Percentiles rank a stretch among this genome's conserved stretches.
Evolutionary conservation across 2,329 filamentous ascomycete genomes (phyloP).

Genomic region (Grosmannia penicillata): DNA sequence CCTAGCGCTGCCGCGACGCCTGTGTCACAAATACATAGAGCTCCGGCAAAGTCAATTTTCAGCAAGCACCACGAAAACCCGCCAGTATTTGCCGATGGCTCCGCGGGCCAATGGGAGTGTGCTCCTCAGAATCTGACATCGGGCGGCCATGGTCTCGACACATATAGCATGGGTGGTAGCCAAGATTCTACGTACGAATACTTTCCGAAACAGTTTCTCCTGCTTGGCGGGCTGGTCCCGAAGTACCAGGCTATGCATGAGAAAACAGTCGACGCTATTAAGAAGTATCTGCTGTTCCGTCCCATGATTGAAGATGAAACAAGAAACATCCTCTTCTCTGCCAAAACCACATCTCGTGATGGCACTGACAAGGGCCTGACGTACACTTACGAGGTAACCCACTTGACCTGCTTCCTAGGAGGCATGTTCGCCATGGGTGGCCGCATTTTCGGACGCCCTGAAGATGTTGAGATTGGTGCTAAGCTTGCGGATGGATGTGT

Average conservation of each 20-base stretch:
- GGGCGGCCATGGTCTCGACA: slow-evolving; percentile 27
- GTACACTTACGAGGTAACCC: slow-evolving; percentile 45
- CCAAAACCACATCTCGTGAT: slow-evolving; percentile 37
- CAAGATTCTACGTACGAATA: slow-evolving; percentile 63
- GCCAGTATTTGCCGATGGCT: slow-evolving; percentile 21
- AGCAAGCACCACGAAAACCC: background rate
- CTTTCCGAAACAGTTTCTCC: slow-evolving; percentile 56
- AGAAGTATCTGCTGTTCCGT: slow-evolving; percentile 60
- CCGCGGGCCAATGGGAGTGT: slow-evolving; percentile 30
- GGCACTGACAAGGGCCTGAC: slow-evolving; percentile 20
- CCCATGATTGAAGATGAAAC: slow-evolving; percentile 55
- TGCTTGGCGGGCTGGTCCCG: slow-evolving; percentile 58
- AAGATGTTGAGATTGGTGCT: slow-evolving; percentile 47
- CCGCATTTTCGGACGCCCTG: slow-evolving; percentile 42
- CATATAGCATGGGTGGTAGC: slow-evolving; percentile 46
- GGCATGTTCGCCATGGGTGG: slow-evolving; percentile 55
- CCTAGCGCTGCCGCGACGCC: too few species aligned
- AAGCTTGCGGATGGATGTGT: slow-evolving; percentile 54
- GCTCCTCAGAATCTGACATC: slow-evolving; percentile 42
- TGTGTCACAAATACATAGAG: too few species aligned
- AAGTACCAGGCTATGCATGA: slow-evolving; percentile 65
- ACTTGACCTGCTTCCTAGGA: slow-evolving; percentile 54
- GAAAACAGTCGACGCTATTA: slow-evolving; percentile 49
- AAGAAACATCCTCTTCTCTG: slow-evolving; percentile 60
- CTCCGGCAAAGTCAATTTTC: background rate